Evolutionary conservation across 495 filamentous ascomycete species (phyloP), one percentile per base, ranked within the genome.

Genomic region (Xylaria cubensis): DNA sequence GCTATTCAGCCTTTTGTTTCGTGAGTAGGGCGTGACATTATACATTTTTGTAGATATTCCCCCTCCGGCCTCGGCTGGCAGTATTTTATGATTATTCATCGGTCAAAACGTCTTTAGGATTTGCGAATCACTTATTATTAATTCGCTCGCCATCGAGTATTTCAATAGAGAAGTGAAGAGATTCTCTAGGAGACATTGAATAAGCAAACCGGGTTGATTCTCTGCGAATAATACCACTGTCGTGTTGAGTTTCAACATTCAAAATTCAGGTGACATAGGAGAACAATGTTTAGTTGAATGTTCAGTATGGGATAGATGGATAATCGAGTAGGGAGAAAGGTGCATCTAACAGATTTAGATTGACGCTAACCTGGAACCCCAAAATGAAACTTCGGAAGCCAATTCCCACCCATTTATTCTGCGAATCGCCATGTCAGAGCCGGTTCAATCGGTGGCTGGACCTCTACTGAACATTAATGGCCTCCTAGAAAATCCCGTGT

Each of bases 401-500:
- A 59, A 32, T n/a, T 8, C 32, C 58, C 29, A 5, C 21, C 19
- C 32, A 8, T 15, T 29, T 1, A 61, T 42, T 42, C 51, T 62
- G 32, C 64, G 58, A 67, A 73, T 51, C 77, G 77, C 71, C 72
- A 79, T 79, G 77, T 74, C 77, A 64, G 77, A 79, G 61, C 74
- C 75, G 63, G 15, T 72, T 42, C 21, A 73, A 59, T 73, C 72
- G 74, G 70, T 63, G 24, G 17, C 62, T 8, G 70, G 29, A 48
- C 71, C 77, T 61, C 39, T 84, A 69, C 73, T 86, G 53, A 76
- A 80, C 72, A 74, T 89, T 76, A 82, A 87, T 83, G 80, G 76
- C 41, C 83, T 89, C 74, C 83, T 88, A 76, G 82, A 82, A 53
- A 89, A 89, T 72, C 87, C 87, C 32, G 81, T 89, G 61, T 89